Percentiles rank a stretch among this genome's conserved stretches.
phyloP scores from a whole-genome alignment of 768 basidiomycete genomes.

The Jaapia argillacea region DNA sequence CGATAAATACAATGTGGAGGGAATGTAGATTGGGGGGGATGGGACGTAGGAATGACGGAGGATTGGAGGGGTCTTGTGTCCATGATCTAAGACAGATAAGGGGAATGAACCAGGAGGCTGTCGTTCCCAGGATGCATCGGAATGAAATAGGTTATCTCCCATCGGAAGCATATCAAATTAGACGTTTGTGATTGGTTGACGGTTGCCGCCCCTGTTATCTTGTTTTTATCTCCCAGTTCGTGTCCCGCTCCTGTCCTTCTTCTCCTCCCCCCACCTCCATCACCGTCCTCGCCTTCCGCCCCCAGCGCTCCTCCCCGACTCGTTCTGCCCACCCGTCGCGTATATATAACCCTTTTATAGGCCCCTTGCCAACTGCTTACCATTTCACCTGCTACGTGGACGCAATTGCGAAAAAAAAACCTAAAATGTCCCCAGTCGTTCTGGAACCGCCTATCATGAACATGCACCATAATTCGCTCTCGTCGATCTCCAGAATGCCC shows the following conservation, averaged over 20 bases:
- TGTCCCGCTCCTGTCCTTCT: background rate
- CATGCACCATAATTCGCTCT: background rate
- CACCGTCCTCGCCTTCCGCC: background rate
- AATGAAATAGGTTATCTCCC: background rate
- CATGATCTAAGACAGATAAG: no score
- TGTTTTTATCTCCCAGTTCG: background rate
- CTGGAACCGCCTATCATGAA: background rate
- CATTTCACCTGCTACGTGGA: no score
- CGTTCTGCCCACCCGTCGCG: background rate
- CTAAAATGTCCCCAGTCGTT: background rate
- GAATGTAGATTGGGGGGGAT: no score
- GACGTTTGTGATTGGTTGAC: background rate
- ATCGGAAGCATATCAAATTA: background rate
- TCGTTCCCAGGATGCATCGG: no score
- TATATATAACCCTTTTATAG: no score
- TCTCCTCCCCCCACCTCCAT: background rate
- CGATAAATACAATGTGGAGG: no score
- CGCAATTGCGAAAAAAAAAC: background rate
- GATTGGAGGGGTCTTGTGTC: no score
- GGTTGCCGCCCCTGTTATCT: background rate
- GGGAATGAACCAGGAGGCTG: no score
- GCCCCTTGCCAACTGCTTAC: no score
- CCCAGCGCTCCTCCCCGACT: background rate
- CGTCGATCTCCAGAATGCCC: background rate
- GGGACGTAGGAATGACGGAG: no score